Conservation (phyloP, 306 rosid species). For the Morella rubra region DNA sequence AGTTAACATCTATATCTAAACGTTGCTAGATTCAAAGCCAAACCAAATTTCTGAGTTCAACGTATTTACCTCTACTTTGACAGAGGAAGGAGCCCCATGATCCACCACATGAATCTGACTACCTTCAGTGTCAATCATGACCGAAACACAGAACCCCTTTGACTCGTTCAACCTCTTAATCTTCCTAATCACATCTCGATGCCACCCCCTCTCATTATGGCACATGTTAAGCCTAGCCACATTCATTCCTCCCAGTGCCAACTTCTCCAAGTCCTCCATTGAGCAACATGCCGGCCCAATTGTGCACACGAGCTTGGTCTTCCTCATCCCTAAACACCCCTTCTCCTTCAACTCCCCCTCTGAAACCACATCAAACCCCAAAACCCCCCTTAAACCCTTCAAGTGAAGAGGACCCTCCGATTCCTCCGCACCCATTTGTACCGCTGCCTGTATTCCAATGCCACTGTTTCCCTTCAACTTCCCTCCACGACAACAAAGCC, state of each 20-base stretch:
- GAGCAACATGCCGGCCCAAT: constrained; percentile 75
- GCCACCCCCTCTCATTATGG: constrained; percentile 83
- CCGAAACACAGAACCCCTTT: constrained; percentile 64
- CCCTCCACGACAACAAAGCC: constrained; percentile 27
- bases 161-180: constrained; percentile 72
- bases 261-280: constrained; percentile 66
- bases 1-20: neutral
- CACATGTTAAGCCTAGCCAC: constrained; percentile 93
- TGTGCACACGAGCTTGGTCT: constrained; percentile 87
- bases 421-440: constrained; percentile 47
- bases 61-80: constrained; percentile 67
- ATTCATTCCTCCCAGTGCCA: constrained; percentile 85
- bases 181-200: constrained; percentile 61
- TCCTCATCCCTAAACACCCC: constrained; percentile 79
- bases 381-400: constrained; percentile 37
- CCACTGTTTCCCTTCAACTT: constrained; percentile 40
- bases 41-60: neutral
- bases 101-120: constrained; percentile 86
- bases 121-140: constrained; percentile 93
- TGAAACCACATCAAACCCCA: constrained; percentile 68
- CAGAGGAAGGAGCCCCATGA: constrained; percentile 80
- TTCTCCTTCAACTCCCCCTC: constrained; percentile 71
- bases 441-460: constrained; percentile 42
- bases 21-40: neutral
- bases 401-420: constrained; percentile 25